Evolutionary conservation across 805 yeast species (phyloP), one percentile per base, ranked within the genome.

Genomic region (Blastobotrys muscicola): DNA sequence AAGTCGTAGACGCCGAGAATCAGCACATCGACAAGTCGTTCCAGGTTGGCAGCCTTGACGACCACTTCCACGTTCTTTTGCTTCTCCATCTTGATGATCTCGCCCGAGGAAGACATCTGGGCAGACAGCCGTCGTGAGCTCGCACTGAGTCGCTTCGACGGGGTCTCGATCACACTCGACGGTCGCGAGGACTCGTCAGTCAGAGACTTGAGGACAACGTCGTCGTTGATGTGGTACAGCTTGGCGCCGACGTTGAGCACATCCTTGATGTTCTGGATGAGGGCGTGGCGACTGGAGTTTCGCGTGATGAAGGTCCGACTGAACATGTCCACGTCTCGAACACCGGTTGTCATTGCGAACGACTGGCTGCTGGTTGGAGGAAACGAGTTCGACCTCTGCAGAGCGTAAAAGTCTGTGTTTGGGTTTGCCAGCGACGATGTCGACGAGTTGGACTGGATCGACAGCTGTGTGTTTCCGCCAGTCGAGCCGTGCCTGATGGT

Each of bases 11-110:
- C 80, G 14, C 83, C 90, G 58, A 75, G 69, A 4, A 90, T 86
- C 41, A 90, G 63, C 15, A 89, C 70, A 60, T 90, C 97, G 43
- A 87, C 70, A 52, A 90, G 69, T 52, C 78, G 77, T 36, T 85
- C 92, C 45, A 85, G 62, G 1, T 84, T 72, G 1, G 92, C 92
- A 3, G 85, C 75, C 52, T 78, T 80, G 23, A 77, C 62, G 5
- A 74, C 80, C 6, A 76, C 80, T 43, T 64, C 59, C 15, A 70
- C 56, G 44, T 12, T 6, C n/a, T 13, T 29, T 16, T 15, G 23
- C 16, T 13, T 11, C 33, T 31, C 13, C 33, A 12, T 12, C 33
- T n/a, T 11, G 55, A 12, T 16, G 26, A 20, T 20, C 12, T 42
- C 37, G n/a, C n/a, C 11, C 5, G 39, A 34, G 13, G 23, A 26